A percentile compares a stretch with the other conserved stretches of the same genome.
Conservation (phyloP, 2,329 filamentous ascomycete genomes). For the Xylaria multiplex region DNA sequence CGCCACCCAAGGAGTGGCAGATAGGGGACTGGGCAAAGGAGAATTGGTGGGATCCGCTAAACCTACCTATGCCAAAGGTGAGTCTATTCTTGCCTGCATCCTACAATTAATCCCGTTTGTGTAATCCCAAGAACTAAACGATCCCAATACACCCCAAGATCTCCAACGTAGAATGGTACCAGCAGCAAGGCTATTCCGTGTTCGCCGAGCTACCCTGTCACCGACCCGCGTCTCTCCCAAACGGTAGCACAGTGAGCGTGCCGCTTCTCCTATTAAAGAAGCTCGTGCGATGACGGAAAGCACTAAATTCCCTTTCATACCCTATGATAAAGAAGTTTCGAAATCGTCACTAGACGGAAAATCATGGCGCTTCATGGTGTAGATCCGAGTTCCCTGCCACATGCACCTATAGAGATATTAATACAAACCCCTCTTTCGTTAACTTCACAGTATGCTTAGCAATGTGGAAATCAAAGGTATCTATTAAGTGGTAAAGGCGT, state of each 20-base stretch:
- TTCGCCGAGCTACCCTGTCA: conserved; percentile 1
- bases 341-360: not conserved
- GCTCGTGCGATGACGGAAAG: not conserved
- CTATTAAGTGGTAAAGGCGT: too few relatives aligned
- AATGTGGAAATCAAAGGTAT: too few relatives aligned
- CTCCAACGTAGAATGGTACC: conserved; percentile 26
- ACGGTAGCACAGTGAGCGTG: not conserved
- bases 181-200: conserved; percentile 22
- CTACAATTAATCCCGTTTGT: too few relatives aligned
- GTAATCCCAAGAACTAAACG: too few relatives aligned
- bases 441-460: too few relatives aligned
- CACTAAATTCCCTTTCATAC: not conserved
- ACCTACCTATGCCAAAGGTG: conserved; percentile 12
- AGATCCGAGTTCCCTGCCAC: not conserved
- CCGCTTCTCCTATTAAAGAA: conserved; percentile 10
- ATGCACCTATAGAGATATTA: not conserved
- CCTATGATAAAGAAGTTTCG: not conserved
- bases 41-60: conserved; percentile 4
- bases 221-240: not conserved
- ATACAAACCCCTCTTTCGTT: too few relatives aligned
- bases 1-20: conserved; percentile 4
- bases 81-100: not conserved
- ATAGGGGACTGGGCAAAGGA: not conserved
- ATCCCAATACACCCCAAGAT: conserved; percentile 1
- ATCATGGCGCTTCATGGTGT: not conserved